A percentile compares a stretch with the other conserved stretches of the same genome.
These are phyloP conservation scores for Aspergillus tamarii DNA, from an alignment of 2,329 filamentous ascomycete species.

Conservation along the genomic window DNA sequence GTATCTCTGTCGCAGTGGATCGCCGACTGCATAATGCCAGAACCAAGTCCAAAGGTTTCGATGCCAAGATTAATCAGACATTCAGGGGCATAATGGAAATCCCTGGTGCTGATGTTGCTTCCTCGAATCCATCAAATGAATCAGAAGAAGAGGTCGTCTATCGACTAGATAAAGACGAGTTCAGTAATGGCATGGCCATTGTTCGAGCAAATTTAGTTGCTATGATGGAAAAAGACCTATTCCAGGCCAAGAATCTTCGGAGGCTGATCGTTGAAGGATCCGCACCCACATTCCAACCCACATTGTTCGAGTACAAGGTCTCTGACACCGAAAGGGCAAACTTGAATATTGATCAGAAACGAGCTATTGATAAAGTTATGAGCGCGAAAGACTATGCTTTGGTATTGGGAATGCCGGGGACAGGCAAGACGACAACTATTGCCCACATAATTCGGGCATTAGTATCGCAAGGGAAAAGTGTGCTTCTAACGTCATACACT, in stretches of 20 bases:
- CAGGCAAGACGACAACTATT: constrained; percentile 97
- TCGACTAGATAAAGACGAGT: constrained; percentile 94
- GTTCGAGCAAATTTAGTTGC: constrained; percentile 92
- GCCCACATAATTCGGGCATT: constrained; percentile 94
- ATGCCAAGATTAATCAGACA: constrained; percentile 75
- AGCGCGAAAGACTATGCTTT: constrained; percentile 92
- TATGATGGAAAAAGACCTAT: constrained; percentile 80
- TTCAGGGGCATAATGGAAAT: constrained; percentile 94
- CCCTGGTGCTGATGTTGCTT: constrained; percentile 53
- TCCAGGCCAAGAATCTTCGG: constrained; percentile 72
- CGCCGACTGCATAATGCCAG: constrained; percentile 85
- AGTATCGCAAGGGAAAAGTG: constrained; percentile 85
- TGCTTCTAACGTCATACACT: constrained; percentile 92
- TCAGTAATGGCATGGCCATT: constrained; percentile 95
- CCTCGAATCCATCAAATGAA: constrained; percentile 35
- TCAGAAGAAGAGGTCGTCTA: constrained; percentile 64
- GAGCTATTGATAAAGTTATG: constrained; percentile 93
- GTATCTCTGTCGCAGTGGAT: constrained; percentile 88
- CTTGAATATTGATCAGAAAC: constrained; percentile 85
- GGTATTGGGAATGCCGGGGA: constrained; percentile 98
- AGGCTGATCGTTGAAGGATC: constrained; percentile 78
- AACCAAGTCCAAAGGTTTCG: constrained; percentile 73
- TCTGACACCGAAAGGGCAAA: constrained; percentile 58
- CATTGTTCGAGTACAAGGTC: constrained; percentile 66
- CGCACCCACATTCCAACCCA: constrained; percentile 71